Evolutionary conservation across 306 rosid species (phyloP), one percentile per base, ranked within the genome.

Genomic region (Vigna radiata): DNA sequence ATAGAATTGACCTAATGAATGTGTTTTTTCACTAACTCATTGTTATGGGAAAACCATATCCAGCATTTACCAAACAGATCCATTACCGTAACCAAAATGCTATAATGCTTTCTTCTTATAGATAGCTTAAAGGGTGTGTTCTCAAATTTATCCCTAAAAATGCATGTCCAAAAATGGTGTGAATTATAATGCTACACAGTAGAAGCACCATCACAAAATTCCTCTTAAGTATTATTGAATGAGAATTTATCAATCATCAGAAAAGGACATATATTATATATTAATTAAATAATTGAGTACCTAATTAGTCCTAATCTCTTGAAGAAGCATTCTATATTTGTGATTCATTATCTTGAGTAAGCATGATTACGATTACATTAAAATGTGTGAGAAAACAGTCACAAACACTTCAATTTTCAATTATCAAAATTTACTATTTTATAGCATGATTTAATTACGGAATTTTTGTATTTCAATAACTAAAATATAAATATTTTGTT

Each of bases 61-160:
- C 50, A 75, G 4, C 86, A 75, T 21, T 70, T 77, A 80, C 77
- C 83, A 65, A 80, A 75, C 79, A 41, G 66, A 80, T 77, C 78
- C 66, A 63, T 8, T 62, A 77, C 44, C 36, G 16, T n/a, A 73
- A 75, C 53, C 52, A 72, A 67, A 68, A 60, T 17, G 23, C 56
- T 19, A 53, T 21, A 19, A 69, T 7, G 16, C 10, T 76, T 78
- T 78, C 83, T 69, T 85, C 71, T 52, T 54, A 54, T 69, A 78
- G 69, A 73, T 62, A 21, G n/a, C 73, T 70, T 79, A 48, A 64
- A 78, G 65, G 49, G 17, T 52, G 56, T 77, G 63, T 1, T 78
- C 41, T 7, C 70, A 58, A 82, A 41, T 48, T 29, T 29, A 79
- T 21, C 25, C 44, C 16, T 47, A 71, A 70, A 70, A 74, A 33